These are phyloP conservation scores for Trypanosoma caninum DNA, from an alignment of 208 protist species.

Conservation along the genomic window DNA sequence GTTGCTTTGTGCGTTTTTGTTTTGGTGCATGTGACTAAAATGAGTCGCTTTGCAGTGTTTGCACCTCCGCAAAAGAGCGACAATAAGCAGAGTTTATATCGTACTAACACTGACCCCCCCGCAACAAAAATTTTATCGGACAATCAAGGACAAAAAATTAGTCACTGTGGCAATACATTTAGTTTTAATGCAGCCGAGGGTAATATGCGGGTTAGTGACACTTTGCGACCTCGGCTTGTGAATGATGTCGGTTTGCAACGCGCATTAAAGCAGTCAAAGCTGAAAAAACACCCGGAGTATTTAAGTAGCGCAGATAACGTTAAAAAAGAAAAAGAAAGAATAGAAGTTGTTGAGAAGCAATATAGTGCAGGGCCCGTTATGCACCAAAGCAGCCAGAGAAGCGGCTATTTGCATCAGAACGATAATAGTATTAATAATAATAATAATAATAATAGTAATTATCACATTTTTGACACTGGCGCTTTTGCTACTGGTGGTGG, in stretches of 20 bases:
- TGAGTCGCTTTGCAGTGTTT: too few relatives aligned
- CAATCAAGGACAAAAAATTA: not conserved
- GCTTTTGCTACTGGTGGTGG: too few relatives aligned
- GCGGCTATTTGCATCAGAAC: too few relatives aligned
- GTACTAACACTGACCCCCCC: not conserved
- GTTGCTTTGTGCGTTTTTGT: not conserved
- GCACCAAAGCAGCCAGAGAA: too few relatives aligned
- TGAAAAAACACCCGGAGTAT: not conserved
- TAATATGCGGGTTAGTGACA: slow-evolving; percentile 10
- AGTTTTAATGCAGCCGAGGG: not conserved
- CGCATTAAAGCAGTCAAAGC: not conserved
- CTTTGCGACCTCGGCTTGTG: not conserved
- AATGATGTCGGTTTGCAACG: slow-evolving; percentile 8
- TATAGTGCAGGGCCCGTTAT: too few relatives aligned
- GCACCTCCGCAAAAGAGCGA: too few relatives aligned
- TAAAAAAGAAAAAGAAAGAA: not conserved
- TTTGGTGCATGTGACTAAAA: not conserved
- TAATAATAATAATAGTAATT: too few relatives aligned
- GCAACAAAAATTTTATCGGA: not conserved
- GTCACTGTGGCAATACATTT: not conserved
- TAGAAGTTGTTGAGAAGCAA: too few relatives aligned
- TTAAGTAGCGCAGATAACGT: not conserved
- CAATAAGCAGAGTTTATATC: too few relatives aligned
- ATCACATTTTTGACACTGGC: too few relatives aligned
- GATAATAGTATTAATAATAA: too few relatives aligned